Evolutionary conservation across 176 grass and related monocot genomes (phyloP).

Genomic region (Poa annua): DNA sequence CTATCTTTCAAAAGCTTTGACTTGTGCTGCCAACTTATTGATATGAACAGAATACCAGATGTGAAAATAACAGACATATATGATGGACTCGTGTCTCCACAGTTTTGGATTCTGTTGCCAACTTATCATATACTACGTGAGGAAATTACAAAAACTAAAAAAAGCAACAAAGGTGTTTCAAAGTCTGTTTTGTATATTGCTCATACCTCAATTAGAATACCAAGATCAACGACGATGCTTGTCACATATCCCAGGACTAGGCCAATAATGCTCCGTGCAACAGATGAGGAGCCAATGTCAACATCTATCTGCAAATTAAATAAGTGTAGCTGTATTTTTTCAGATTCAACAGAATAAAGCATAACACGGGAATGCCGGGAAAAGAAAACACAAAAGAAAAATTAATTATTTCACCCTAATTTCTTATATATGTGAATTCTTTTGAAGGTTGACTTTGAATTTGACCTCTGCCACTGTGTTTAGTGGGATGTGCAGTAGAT

Average conservation of each 20-base stretch:
- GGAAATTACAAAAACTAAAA: not conserved
- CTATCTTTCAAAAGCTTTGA: not conserved
- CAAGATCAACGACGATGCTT: constrained; percentile 93
- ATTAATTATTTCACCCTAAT: not conserved
- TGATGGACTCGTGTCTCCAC: not conserved
- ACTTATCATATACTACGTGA: too few species aligned
- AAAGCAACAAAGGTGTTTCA: not conserved
- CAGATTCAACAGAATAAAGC: constrained; percentile 30
- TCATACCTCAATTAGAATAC: constrained; percentile 90
- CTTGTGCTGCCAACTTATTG: not conserved
- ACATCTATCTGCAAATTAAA: constrained; percentile 90
- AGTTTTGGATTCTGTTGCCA: not conserved
- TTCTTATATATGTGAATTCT: constrained; percentile 2
- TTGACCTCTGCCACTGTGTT: constrained; percentile 5
- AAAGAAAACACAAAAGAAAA: constrained; percentile 14
- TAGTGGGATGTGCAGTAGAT: not conserved
- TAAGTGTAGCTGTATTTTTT: constrained; percentile 13
- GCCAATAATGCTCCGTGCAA: constrained; percentile 92
- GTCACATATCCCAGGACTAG: constrained; percentile 96
- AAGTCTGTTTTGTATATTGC: constrained; percentile 1
- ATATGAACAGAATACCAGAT: constrained; percentile 1
- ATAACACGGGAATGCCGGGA: not conserved
- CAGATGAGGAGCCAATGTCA: constrained; percentile 94
- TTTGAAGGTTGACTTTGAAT: not conserved
- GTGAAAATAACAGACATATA: not conserved